These are phyloP conservation scores for Sequoiadendron giganteum DNA, from an alignment of 75 land plant genomes.

Conservation along the genomic window DNA sequence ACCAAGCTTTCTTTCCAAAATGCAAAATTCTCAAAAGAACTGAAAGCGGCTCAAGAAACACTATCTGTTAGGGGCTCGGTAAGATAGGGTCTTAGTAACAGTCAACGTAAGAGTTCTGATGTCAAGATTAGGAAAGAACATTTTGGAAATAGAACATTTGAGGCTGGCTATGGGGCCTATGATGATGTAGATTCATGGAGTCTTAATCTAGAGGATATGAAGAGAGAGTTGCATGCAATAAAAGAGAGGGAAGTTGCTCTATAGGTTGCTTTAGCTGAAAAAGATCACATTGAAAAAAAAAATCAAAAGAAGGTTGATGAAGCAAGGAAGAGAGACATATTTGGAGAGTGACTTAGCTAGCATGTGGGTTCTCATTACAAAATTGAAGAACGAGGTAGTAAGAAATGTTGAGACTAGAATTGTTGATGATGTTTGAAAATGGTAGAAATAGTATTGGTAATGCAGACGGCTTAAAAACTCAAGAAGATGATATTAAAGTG, in stretches of 20 bases:
- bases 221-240: conserved; percentile 74
- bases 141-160: conserved; percentile 5
- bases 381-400: conserved; percentile 76
- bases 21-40: conserved; percentile 70
- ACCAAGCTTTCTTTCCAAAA: conserved; percentile 91
- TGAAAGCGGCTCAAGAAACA: conserved; percentile 52
- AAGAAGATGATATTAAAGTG: conserved; percentile 19
- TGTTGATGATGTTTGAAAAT: conserved; percentile 5
- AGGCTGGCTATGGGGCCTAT: background rate
- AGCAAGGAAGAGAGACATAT: conserved; percentile 72
- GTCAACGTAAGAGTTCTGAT: conserved; percentile 31
- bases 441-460: conserved; percentile 19
- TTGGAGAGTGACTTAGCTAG: conserved; percentile 95
- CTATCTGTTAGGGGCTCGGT: conserved; percentile 30
- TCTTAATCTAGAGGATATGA: conserved; percentile 69
- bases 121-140: conserved; percentile 26
- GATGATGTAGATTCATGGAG: conserved; percentile 53
- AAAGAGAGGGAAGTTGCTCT: conserved; percentile 72
- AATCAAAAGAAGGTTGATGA: conserved; percentile 73
- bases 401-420: conserved; percentile 19
- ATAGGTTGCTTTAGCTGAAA: conserved; percentile 77
- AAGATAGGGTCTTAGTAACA: conserved; percentile 20
- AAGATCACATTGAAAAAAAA: conserved; percentile 59
- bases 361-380: conserved; percentile 99
- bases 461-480: conserved; percentile 21